Evolutionary conservation across 1,284 basidiomycete genomes (phyloP), one percentile per base, ranked within the genome.

Genomic region (Peniophora sp.): DNA sequence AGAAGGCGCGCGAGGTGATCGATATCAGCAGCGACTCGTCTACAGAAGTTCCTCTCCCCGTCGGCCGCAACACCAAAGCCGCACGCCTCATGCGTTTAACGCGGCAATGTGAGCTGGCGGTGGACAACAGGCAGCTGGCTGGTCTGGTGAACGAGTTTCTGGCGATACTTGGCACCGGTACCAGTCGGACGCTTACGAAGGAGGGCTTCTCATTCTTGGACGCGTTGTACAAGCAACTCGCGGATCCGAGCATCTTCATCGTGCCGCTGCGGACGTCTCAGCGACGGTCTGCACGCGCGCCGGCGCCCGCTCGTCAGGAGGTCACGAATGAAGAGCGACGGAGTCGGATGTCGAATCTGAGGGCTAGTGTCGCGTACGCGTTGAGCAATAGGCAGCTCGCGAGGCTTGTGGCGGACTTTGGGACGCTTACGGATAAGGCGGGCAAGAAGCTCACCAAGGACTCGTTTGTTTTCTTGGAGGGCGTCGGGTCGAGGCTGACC

Each of bases 381-480:
- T 62, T 58, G 47, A 72, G 65, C 53, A 86, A 82, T 57, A 71
- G 69, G 61, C 69, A 69, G 45, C 71, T 88, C 39, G 85, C 79
- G 45, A 62, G 59, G 56, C 75, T 88, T 73, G 75, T 87, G 9
- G 71, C 74, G 12, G 83, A 86, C 48, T 88, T 88, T 65, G 78
- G 77, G 25, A 69, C 72, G 50, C 75, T 83, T 49, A 86, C 81
- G 27, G 79, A 85, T 61, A 73, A 74, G 61, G 79, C 71, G 50
- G 78, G 82, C 35, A 71, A 82, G 56, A 85, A 79, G 48, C 69
- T 88, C 47, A 88, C 83, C 23, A 88, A 87, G 76, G 83, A 88
- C 57, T 85, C 85, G 39, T 75, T 87, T 59, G 75, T 72, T 3
- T 89, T 89, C 63, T 65, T 89, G 52, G 77, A 81, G 50, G 77